Conservation (phyloP, 2,329 filamentous ascomycete species). For the Sporothrix mexicana region DNA sequence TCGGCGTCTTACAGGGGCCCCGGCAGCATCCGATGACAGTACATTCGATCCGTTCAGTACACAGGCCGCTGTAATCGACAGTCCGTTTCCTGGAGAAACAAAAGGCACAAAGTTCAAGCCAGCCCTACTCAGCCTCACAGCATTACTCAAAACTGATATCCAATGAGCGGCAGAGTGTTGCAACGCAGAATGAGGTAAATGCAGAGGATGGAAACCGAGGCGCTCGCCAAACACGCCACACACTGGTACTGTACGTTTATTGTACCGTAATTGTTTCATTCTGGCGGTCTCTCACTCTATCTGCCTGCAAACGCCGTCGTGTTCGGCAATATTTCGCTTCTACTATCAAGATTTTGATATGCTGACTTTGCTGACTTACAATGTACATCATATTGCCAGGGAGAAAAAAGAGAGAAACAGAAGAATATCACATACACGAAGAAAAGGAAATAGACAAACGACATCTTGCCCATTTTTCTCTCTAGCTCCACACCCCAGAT, state of each 20-base stretch:
- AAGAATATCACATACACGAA: background rate
- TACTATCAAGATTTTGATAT: background rate
- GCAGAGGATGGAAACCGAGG: background rate
- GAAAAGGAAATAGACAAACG: background rate
- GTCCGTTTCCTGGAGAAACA: background rate
- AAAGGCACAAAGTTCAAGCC: background rate
- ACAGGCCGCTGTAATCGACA: background rate
- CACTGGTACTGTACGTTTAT: background rate
- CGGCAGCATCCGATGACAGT: conserved; percentile 17
- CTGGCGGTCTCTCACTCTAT: background rate
- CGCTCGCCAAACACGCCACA: conserved; percentile 3
- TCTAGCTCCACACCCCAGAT: conserved; percentile 5
- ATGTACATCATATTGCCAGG: background rate
- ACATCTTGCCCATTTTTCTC: background rate
- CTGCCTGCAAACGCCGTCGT: background rate
- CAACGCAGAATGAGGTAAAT: background rate
- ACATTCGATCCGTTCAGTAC: background rate
- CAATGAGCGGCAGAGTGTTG: background rate
- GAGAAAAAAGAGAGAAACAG: too few relatives aligned
- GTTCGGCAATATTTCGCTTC: background rate
- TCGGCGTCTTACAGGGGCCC: conserved; percentile 7
- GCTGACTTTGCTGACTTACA: conserved; percentile 21
- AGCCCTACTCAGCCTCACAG: conserved; percentile 21
- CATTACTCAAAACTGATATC: background rate
- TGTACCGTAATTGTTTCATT: background rate